A percentile compares a stretch with the other conserved stretches of the same genome.
Evolutionary conservation across 495 filamentous ascomycete species (phyloP).

Genomic region (Podospora sp.): DNA sequence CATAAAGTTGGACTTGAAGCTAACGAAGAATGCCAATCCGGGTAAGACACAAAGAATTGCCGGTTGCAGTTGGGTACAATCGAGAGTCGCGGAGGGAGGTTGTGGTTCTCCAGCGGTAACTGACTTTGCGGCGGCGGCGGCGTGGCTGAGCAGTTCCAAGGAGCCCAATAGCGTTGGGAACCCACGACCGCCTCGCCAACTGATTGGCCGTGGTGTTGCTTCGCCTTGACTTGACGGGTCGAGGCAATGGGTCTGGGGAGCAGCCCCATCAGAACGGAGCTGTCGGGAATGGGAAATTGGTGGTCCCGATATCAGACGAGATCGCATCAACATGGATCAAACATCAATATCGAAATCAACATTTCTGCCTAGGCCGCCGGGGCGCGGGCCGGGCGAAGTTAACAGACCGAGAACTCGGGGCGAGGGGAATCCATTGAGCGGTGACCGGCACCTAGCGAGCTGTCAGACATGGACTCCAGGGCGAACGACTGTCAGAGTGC

Average conservation of each 20-base stretch:
- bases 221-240: constrained; percentile 18
- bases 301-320: not conserved
- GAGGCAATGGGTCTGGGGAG: constrained; percentile 14
- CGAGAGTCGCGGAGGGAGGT: constrained; percentile 16
- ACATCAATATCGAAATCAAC: constrained; percentile 7
- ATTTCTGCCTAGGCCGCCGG: not conserved
- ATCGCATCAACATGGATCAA: constrained; percentile 2
- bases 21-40: constrained; percentile 9
- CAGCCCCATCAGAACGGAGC: constrained; percentile 11
- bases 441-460: not conserved
- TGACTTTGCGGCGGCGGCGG: constrained; percentile 22
- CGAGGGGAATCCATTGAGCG: not conserved
- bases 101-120: constrained; percentile 20
- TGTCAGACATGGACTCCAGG: not conserved
- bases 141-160: constrained; percentile 22
- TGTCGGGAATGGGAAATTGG: constrained; percentile 21
- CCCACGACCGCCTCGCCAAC: constrained; percentile 19
- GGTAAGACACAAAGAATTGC: constrained; percentile 7
- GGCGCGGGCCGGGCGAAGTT: constrained; percentile 1
- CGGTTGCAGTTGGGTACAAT: constrained; percentile 18
- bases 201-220: constrained; percentile 29
- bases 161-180: constrained; percentile 22
- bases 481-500: not conserved
- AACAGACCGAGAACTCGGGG: not conserved
- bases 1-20: constrained; percentile 19